phyloP scores from a whole-genome alignment of 2,329 filamentous ascomycete genomes.

The Colletotrichum sojae region DNA sequence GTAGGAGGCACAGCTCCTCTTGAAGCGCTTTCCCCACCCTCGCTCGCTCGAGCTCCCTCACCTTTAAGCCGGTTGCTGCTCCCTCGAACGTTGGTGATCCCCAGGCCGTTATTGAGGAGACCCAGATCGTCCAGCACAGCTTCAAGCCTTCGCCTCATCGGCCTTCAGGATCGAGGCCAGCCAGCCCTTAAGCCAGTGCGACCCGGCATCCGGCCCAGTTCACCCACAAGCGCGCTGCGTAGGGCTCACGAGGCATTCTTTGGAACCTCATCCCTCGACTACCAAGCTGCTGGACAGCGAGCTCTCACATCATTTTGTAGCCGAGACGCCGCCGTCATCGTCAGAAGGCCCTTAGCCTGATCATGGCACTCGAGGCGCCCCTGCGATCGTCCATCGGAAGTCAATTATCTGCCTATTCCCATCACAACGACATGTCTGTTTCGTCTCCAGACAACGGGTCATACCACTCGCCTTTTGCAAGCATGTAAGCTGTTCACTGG shows the following conservation, averaged over 20 bases:
- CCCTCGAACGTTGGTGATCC: conserved; percentile 44
- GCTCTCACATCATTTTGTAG: neutral
- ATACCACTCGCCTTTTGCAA: conserved; percentile 63
- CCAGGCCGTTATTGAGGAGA: conserved; percentile 43
- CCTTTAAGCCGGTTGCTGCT: conserved; percentile 42
- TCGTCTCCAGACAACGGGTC: conserved; percentile 67
- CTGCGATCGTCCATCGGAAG: conserved; percentile 74
- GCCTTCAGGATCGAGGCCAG: conserved; percentile 33
- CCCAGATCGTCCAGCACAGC: conserved; percentile 42
- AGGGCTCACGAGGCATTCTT: conserved; percentile 46
- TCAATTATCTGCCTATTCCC: conserved; percentile 67
- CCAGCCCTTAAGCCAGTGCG: conserved; percentile 3
- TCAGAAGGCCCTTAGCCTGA: conserved; percentile 22
- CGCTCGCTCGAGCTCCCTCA: conserved; percentile 40
- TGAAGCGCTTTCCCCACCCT: conserved; percentile 50
- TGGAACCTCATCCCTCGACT: conserved; percentile 11
- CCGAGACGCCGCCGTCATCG: conserved; percentile 2
- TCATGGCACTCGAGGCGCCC: conserved; percentile 74
- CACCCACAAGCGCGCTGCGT: conserved; percentile 35
- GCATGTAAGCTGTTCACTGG: conserved; percentile 61
- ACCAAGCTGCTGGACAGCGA: conserved; percentile 15
- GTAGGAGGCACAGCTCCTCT: conserved; percentile 47
- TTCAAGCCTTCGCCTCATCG: conserved; percentile 30
- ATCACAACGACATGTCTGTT: conserved; percentile 67
- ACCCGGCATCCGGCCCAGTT: conserved; percentile 7